Base-by-base conservation (phyloP, 169 alveolate genomes). In the Plasmodium gaboni region DNA sequence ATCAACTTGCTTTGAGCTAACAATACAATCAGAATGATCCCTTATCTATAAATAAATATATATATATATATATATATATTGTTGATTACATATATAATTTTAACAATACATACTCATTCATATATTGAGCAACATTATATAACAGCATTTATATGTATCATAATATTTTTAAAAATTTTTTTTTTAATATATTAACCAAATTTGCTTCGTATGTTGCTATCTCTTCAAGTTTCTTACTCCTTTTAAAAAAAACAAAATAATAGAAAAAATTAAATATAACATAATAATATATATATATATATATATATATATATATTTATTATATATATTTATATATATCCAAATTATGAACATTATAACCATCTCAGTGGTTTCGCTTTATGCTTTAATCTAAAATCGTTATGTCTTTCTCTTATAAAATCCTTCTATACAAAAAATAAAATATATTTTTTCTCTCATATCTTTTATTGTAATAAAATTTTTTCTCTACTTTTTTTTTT, bases 381-480 rank as follows among this genome's bases (percentile, higher is more conserved):
- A 46, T 80, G 90, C 60, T 80, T 80, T 48, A 68, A 51, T 70
- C 90, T 28, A 26, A 80, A 67, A 24, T 80, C 90, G 17, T 80
- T 67, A 63, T 80, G 90, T 67, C 90, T 80, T 55, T 80, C 90
- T 51, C 13, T 12, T 42, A 80, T 80, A 32, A 67, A 80, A n/a
- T 80, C 51, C n/a, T 64, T 44, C 90, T 80, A 57, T 24, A 19
- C n/a, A 80, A 80, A 50, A 50, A 53, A 7, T 12, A n/a, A 38
- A 53, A 32, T 12, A 71, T 24, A 19, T 46, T 69, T 61, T n/a
- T 69, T 42, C 8, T 46, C 4, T 15, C 48, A 8, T 69, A 17
- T 69, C 19, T 19, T 69, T 46, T 15, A 38, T 42, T 15, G 5
- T 2, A 12, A 60, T 10, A 60, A 10, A 26, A 10, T 5, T n/a